Evolutionary conservation across 352 stramenopile species (phyloP), one percentile per base, ranked within the genome.

Genomic region (Phytophthora pluvialis): DNA sequence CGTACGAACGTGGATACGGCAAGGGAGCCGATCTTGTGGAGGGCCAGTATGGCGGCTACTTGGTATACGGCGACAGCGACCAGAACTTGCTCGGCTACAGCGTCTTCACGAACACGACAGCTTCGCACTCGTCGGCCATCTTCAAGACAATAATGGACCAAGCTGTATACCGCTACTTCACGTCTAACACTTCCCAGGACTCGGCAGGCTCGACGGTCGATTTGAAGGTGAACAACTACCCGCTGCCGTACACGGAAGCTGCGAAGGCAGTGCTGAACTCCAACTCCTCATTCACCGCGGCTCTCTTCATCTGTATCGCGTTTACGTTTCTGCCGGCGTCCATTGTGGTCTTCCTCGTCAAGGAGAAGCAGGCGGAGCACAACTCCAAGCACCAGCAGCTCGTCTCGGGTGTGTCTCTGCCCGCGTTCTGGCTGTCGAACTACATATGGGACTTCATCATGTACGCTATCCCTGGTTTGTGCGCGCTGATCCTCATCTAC

Each of bases 331-430:
- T 97, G 26, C 89, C 93, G 0, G 87, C 86, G 0, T 89, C 87
- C 4, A 94, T 97, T 60, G 96, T 94, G 40, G 91, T 96, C 11
- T 98, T 98, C 67, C 75, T 99, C 44, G 97, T 99, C 18, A 90
- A 97, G 52, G 97, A 99, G 66, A 81, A 78, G 53, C 85, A 98
- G 57, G 80, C 87, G 5, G 57, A 58, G 13, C 75, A 83, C 72
- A 98, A 98, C 68, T 91, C 95, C 1, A 99, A 99, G 70, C 97
- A 99, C 78, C 87, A 97, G 62, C 93, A 98, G 72, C 86, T 80
- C 57, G 95, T 99, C 8, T 97, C 89, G 0, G 97, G 97, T 7
- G 95, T 98, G 0, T 88, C 86, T 31, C 74, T 98, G 15, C 68
- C 61, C 0, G 89, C 92, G 0, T 99, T 99, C 63, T 99, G 97